Evolutionary conservation across 768 basidiomycete genomes (phyloP), one percentile per base, ranked within the genome.

Genomic region (Hygrophoropsis aurantiaca): DNA sequence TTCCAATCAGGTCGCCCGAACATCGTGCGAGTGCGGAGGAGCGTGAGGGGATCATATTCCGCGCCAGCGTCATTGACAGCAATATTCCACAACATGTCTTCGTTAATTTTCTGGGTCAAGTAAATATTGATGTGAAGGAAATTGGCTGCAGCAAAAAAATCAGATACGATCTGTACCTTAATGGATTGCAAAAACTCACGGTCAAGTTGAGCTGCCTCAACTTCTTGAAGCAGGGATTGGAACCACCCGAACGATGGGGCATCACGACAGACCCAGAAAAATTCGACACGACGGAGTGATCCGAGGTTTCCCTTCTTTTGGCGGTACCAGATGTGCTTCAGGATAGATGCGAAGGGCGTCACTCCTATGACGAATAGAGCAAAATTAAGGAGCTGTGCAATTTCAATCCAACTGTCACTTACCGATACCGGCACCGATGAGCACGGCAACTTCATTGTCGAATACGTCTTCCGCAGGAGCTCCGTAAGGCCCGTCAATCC

Each of bases 241-340:
- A 97, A 95, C 94, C 94, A 97, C 57, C 91, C 93, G 59, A 97
- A 93, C n/a, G 89, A 90, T n/a, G 90, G 90, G n/a, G 88, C 83
- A 55, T 94, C 90, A 62, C 90, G 85, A 64, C 86, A 90, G 53
- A 91, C 80, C 94, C 93, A 95, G 72, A 95, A 90, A 68, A 95
- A 94, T 58, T 95, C 91, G 48, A 97, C 94, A 35, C 88, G 82
- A 43, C 86, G 84, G 47, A 97, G 82, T 24, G 84, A 79, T 25
- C 90, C 89, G 27, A 94, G 72, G 49, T 80, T 77, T 34, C 86
- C 85, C 47, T 76, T 78, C 70, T 82, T 84, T 67, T 94, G 92
- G 56, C 83, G 81, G 72, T 95, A 94, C 93, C 93, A 94, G 51
- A 97, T 90, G 62, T 97, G 88, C 71, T 94, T 94, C 54, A 97